Percentiles rank a stretch among this genome's conserved stretches.
Evolutionary conservation across 2,329 filamentous ascomycete genomes (phyloP).

Genomic region (Thielaviopsis populi): DNA sequence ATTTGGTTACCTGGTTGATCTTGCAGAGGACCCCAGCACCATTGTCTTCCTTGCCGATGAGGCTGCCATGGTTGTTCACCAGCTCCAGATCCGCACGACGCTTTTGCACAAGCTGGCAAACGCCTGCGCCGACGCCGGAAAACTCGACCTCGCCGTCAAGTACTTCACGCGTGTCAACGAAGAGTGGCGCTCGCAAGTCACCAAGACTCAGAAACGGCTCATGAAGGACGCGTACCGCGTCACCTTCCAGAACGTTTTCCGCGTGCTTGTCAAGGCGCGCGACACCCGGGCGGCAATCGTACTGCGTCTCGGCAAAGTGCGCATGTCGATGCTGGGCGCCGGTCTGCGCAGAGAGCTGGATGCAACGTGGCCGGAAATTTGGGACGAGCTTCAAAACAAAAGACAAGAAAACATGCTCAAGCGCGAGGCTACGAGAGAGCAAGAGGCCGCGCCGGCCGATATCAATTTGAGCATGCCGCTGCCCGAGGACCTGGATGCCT

Average conservation of each 20-base stretch:
- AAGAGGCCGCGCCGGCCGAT: background rate
- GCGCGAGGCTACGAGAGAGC: background rate
- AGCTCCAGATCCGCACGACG: slow-evolving; percentile 11
- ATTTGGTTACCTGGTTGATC: slow-evolving; percentile 12
- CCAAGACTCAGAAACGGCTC: slow-evolving; percentile 3
- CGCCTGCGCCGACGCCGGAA: slow-evolving; percentile 22
- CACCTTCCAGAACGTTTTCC: slow-evolving; percentile 17
- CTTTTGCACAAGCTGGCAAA: slow-evolving; percentile 21
- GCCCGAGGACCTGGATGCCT: slow-evolving; percentile 2
- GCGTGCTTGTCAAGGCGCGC: background rate
- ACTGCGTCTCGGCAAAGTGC: slow-evolving; percentile 1
- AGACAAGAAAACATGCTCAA: slow-evolving; percentile 5
- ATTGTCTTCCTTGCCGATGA: slow-evolving; percentile 14
- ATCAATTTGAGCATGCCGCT: background rate
- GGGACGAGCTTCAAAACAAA: slow-evolving; percentile 6
- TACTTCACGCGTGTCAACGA: slow-evolving; percentile 11
- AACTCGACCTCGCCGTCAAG: slow-evolving; percentile 24
- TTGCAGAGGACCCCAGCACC: background rate
- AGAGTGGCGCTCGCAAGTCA: slow-evolving; percentile 6
- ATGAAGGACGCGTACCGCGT: slow-evolving; percentile 15
- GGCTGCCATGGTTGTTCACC: slow-evolving; percentile 4
- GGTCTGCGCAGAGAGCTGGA: slow-evolving; percentile 14
- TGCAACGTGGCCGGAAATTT: slow-evolving; percentile 10
- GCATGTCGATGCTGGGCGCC: slow-evolving; percentile 10
- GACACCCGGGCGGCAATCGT: slow-evolving; percentile 6